phyloP scores from a whole-genome alignment of 352 stramenopile genomes.

The Phytopythium chamaehyphon region DNA sequence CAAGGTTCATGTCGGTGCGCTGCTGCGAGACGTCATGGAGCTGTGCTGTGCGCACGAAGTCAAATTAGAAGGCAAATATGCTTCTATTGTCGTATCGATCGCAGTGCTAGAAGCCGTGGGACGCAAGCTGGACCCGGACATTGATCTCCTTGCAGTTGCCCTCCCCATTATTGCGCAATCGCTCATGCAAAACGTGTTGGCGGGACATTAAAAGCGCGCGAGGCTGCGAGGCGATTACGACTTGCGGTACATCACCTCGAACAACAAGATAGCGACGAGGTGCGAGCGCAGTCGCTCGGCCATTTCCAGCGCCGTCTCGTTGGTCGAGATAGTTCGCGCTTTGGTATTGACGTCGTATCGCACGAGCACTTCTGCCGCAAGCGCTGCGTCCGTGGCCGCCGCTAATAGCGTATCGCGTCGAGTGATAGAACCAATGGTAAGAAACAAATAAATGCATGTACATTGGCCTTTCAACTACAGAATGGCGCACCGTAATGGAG shows the following conservation, averaged over 20 bases:
- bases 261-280: slow-evolving; percentile 70
- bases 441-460: slow-evolving; percentile 10
- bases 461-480: neutral
- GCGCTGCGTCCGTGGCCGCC: slow-evolving; percentile 56
- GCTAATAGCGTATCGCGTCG: slow-evolving; percentile 24
- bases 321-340: slow-evolving; percentile 51
- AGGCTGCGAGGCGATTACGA: slow-evolving; percentile 1
- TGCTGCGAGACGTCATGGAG: slow-evolving; percentile 80
- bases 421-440: slow-evolving; percentile 6
- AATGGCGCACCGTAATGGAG: slow-evolving; percentile 83
- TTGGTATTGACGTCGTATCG: slow-evolving; percentile 61
- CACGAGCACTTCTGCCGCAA: slow-evolving; percentile 66
- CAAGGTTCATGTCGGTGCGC: slow-evolving; percentile 70
- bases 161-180: slow-evolving; percentile 92
- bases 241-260: slow-evolving; percentile 64
- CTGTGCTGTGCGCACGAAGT: slow-evolving; percentile 92
- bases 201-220: slow-evolving; percentile 9
- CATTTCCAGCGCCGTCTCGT: slow-evolving; percentile 77
- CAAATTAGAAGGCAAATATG: slow-evolving; percentile 92
- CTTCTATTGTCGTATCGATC: slow-evolving; percentile 93
- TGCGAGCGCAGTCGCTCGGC: slow-evolving; percentile 68
- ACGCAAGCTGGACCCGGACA: slow-evolving; percentile 86
- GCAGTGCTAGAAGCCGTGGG: slow-evolving; percentile 93
- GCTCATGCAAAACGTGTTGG: slow-evolving; percentile 75
- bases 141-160: slow-evolving; percentile 86